phyloP scores from a whole-genome alignment of 1,284 basidiomycete species.

The Naganishia albida region DNA sequence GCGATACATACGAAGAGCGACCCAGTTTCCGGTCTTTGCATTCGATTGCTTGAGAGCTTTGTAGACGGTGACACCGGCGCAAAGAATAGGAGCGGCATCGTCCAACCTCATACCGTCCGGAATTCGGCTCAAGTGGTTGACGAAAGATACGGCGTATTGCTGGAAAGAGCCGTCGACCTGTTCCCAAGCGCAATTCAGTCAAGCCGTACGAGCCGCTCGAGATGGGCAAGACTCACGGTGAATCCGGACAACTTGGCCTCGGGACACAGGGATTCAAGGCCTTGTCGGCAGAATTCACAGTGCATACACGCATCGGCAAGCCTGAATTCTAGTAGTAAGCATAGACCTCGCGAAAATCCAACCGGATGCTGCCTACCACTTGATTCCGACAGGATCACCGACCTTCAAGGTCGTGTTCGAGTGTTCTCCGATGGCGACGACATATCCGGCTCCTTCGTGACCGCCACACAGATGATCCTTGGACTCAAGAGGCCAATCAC shows the following conservation, averaged over 20 bases:
- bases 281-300: conserved; percentile 74
- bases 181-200: neutral
- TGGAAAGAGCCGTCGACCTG: conserved; percentile 76
- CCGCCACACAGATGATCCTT: conserved; percentile 59
- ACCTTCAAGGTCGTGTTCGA: conserved; percentile 62
- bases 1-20: conserved; percentile 71
- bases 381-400: conserved; percentile 83
- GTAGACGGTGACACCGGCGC: conserved; percentile 66
- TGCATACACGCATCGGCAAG: conserved; percentile 68
- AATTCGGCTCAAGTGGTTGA: conserved; percentile 72
- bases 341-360: neutral
- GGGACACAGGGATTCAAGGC: conserved; percentile 60
- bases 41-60: conserved; percentile 76
- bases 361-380: conserved; percentile 47
- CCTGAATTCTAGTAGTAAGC: conserved; percentile 56
- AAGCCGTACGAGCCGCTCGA: neutral
- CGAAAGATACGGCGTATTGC: conserved; percentile 68
- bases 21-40: conserved; percentile 73
- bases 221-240: conserved; percentile 49
- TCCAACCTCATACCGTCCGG: conserved; percentile 66
- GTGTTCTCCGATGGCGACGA: conserved; percentile 75
- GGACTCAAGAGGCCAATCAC: conserved; percentile 71
- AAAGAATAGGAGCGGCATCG: conserved; percentile 77
- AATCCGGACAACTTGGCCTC: conserved; percentile 68
- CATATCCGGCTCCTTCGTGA: conserved; percentile 71